Base-by-base conservation (phyloP, 441 rosid species). In the Pelargonium australe region DNA sequence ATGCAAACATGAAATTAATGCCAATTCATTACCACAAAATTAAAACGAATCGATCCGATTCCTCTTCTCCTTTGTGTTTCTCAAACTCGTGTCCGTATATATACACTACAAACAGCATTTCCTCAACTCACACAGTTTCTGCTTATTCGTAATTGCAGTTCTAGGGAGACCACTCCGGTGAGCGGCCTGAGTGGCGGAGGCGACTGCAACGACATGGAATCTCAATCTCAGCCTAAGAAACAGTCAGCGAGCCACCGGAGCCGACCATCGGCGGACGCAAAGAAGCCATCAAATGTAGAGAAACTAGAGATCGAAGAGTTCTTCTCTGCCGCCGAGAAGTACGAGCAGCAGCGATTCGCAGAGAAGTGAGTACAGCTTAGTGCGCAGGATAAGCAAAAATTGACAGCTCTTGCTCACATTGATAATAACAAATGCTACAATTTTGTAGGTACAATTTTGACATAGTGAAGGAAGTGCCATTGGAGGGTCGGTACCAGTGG, bases 401-500 rank as follows among this genome's bases (percentile, higher is more conserved):
- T 23, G 25, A 23, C 25, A 23, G 25, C 25, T 23, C 25, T 23
- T 16, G 57, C 57, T 13, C 57, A 49, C 17, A 16, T 2, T 49
- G 13, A 16, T n/a, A 49, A 49, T 49, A 3, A 4, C 16, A 5
- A 13, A 12, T 49, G 13, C 2, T 49, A n/a, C 57, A 16, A 14
- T 49, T 49, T 49, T 49, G 2, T 16, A 49, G 57, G 57, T 49
- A 49, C 57, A 49, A 49, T 49, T 49, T 49, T 10, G 57, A 49
- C 12, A 5, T 49, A 0, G 57, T n/a, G 57, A 49, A 49, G 57
- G 57, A 49, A 0, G 57, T 49, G 57, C 57, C 57, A 6, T 13
- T 49, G 57, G 57, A 49, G 57, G 57, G 57, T 13, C 57, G 57
- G 57, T 49, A 49, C 57, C 57, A 47, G 53, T 47, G 53, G 53